Conservation (phyloP, 2,329 filamentous ascomycete genomes). For the Diatrype stigma region DNA sequence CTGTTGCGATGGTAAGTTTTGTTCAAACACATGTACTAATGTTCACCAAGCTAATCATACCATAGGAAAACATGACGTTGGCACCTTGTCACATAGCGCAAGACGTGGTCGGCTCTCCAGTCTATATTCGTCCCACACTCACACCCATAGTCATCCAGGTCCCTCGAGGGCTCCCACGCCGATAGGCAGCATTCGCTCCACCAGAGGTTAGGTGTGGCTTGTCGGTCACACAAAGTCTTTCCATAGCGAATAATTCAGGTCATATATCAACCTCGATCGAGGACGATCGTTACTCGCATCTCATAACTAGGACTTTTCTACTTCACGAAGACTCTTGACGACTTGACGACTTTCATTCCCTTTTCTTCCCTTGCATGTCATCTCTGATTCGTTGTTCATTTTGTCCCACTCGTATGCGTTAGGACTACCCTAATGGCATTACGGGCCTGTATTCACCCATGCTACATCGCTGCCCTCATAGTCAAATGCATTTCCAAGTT, state of each 20-base stretch:
- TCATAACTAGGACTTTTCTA: background rate
- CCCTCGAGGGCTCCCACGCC: slow-evolving; percentile 32
- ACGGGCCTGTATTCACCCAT: background rate
- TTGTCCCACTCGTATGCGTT: background rate
- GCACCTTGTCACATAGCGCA: slow-evolving; percentile 47
- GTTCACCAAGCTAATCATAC: slow-evolving; percentile 13
- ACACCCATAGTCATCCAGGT: slow-evolving; percentile 31
- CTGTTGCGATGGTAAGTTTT: slow-evolving; percentile 85
- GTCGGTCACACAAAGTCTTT: background rate
- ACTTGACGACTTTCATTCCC: slow-evolving; percentile 1
- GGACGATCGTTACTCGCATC: background rate
- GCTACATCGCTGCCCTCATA: background rate
- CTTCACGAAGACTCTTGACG: background rate
- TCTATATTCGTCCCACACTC: slow-evolving; percentile 22
- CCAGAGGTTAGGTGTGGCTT: slow-evolving; percentile 18
- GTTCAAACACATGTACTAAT: background rate
- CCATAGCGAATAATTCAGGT: background rate
- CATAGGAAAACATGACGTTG: slow-evolving; percentile 70
- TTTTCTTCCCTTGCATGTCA: background rate
- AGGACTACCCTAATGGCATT: background rate
- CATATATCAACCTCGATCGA: background rate
- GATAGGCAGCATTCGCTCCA: slow-evolving; percentile 31
- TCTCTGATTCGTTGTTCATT: background rate
- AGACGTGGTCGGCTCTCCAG: slow-evolving; percentile 40
- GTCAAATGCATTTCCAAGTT: background rate